These are phyloP conservation scores for Diplodia corticola DNA, from an alignment of 2,329 filamentous ascomycete genomes.

Conservation along the genomic window DNA sequence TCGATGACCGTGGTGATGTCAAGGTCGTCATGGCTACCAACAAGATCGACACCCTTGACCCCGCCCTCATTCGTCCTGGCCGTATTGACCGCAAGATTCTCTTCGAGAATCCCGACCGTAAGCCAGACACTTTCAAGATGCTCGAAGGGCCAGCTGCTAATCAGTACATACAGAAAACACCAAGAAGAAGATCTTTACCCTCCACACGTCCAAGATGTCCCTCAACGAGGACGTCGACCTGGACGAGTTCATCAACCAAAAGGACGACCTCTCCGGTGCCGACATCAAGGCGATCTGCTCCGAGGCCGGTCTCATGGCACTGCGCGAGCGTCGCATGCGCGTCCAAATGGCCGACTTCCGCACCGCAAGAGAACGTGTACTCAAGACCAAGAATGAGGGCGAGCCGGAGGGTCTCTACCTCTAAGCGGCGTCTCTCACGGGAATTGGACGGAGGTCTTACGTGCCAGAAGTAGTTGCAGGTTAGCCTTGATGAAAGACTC, in stretches of 20 bases:
- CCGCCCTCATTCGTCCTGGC: slow-evolving; percentile 91
- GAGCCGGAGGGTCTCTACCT: slow-evolving; percentile 98
- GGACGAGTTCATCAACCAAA: slow-evolving; percentile 97
- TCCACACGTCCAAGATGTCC: slow-evolving; percentile 99
- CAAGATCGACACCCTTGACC: slow-evolving; percentile 98
- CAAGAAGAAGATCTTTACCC: slow-evolving; percentile 94
- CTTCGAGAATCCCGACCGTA: slow-evolving; percentile 70
- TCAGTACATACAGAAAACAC: slow-evolving; percentile 78
- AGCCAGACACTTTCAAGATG: slow-evolving; percentile 33
- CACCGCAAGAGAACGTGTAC: slow-evolving; percentile 84
- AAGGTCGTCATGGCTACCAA: slow-evolving; percentile 99
- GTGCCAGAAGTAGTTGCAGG: not conserved
- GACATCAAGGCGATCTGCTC: slow-evolving; percentile 99
- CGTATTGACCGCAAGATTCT: slow-evolving; percentile 98
- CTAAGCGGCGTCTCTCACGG: slow-evolving; percentile 53
- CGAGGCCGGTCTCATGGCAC: slow-evolving; percentile 89
- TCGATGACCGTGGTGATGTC: slow-evolving; percentile 97
- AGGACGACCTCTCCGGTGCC: slow-evolving; percentile 94
- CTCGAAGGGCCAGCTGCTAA: slow-evolving; percentile 43
- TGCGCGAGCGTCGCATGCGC: slow-evolving; percentile 93
- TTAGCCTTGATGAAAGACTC: not conserved
- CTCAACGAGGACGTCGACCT: slow-evolving; percentile 95
- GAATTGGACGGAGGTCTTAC: not conserved
- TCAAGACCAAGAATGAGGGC: slow-evolving; percentile 98
- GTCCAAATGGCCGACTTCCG: slow-evolving; percentile 99